phyloP scores from a whole-genome alignment of 2,329 filamentous ascomycete genomes.

The Aspergillus hortae region DNA sequence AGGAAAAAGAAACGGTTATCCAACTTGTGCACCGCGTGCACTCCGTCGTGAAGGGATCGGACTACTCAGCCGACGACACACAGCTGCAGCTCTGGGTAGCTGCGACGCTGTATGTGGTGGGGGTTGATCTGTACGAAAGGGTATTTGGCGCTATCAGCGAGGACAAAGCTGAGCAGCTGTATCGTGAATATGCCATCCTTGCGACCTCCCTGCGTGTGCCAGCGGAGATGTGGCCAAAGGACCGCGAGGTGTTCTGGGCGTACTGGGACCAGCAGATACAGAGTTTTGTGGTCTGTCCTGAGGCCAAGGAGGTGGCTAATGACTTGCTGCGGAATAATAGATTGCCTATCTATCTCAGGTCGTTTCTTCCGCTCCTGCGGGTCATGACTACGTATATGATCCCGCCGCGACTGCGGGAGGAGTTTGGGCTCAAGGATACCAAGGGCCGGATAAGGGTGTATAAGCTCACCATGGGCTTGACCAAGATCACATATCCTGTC shows the following conservation, averaged over 20 bases:
- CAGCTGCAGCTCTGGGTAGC: constrained; percentile 41
- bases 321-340: constrained; percentile 28
- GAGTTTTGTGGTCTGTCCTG: constrained; percentile 28
- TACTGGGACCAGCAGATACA: constrained; percentile 39
- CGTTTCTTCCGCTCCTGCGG: constrained; percentile 24
- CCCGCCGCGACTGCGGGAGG: constrained; percentile 22
- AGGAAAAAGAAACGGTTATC: constrained; percentile 33
- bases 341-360: constrained; percentile 21
- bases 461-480: constrained; percentile 18
- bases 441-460: constrained; percentile 16
- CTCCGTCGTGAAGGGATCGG: constrained; percentile 25
- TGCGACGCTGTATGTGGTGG: constrained; percentile 37
- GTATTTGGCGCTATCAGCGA: constrained; percentile 31
- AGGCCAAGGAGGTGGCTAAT: constrained; percentile 25
- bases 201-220: constrained; percentile 28
- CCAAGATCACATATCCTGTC: constrained; percentile 19
- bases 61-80: constrained; percentile 37
- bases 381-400: constrained; percentile 28
- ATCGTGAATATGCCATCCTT: constrained; percentile 25
- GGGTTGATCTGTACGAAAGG: constrained; percentile 34
- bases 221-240: constrained; percentile 35
- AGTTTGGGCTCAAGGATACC: constrained; percentile 24
- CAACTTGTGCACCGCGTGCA: constrained; percentile 37
- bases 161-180: constrained; percentile 21
- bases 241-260: constrained; percentile 32